These are phyloP conservation scores for Rhodotorula sp. DNA, from an alignment of 1,284 basidiomycete genomes.

Conservation along the genomic window DNA sequence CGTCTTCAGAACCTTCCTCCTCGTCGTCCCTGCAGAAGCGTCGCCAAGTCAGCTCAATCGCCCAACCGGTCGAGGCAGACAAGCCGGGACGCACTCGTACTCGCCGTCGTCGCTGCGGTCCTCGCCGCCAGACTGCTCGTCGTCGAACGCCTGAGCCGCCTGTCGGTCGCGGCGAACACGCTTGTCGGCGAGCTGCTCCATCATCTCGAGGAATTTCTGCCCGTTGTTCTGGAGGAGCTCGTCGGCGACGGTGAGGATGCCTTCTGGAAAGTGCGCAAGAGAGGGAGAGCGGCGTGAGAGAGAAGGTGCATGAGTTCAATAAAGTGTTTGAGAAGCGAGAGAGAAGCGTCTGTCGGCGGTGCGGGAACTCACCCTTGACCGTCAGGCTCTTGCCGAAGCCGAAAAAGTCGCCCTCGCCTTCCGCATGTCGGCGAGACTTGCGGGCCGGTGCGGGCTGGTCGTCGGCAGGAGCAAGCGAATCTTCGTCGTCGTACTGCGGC, in stretches of 20 bases:
- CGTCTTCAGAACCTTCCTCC: slow-evolving; percentile 42
- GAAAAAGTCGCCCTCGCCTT: slow-evolving; percentile 63
- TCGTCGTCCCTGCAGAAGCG: slow-evolving; percentile 53
- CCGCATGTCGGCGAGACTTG: slow-evolving; percentile 46
- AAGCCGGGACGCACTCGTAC: slow-evolving; percentile 35
- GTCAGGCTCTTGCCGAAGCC: slow-evolving; percentile 74
- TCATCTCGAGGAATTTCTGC: slow-evolving; percentile 99
- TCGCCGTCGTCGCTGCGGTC: slow-evolving; percentile 52
- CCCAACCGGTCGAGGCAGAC: not conserved
- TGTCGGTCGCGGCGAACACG: slow-evolving; percentile 90
- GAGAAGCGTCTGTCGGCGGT: not conserved
- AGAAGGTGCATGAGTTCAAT: not conserved
- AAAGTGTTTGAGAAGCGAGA: slow-evolving; percentile 38
- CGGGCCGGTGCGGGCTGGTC: slow-evolving; percentile 54
- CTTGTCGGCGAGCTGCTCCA: slow-evolving; percentile 96
- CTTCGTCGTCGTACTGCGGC: slow-evolving; percentile 60
- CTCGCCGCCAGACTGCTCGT: slow-evolving; percentile 57
- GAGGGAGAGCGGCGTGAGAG: slow-evolving; percentile 4
- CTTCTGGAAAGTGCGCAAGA: slow-evolving; percentile 54
- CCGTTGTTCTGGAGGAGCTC: slow-evolving; percentile 98
- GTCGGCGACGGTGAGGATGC: slow-evolving; percentile 97
- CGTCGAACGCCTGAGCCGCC: slow-evolving; percentile 69
- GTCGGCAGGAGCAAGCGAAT: slow-evolving; percentile 50
- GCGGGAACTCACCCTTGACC: slow-evolving; percentile 66
- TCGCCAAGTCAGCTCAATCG: not conserved